Conservation (phyloP, 208 protist genomes). For the Leishmania gerbilli region DNA sequence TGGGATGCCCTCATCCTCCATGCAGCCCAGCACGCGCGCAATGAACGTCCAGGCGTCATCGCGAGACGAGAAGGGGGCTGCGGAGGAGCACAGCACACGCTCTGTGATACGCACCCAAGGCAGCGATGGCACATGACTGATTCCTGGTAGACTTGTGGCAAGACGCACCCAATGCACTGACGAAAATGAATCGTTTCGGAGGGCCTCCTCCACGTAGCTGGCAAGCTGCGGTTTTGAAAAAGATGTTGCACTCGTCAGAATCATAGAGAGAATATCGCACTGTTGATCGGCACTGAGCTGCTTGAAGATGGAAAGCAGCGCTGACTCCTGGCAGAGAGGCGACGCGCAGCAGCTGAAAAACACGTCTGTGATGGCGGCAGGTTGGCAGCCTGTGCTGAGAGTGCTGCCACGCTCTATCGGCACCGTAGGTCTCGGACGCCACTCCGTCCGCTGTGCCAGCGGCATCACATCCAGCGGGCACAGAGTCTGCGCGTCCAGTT, state of each 20-base stretch:
- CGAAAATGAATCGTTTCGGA: constrained; percentile 7
- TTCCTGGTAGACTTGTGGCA: neutral
- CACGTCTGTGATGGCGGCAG: constrained; percentile 15
- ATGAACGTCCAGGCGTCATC: constrained; percentile 22
- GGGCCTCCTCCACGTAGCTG: neutral
- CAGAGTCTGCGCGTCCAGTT: constrained; percentile 19
- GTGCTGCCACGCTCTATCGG: neutral
- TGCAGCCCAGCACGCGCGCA: neutral
- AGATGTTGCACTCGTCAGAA: neutral
- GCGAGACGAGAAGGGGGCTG: neutral
- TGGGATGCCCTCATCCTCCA: constrained; percentile 10
- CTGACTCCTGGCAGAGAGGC: constrained; percentile 11
- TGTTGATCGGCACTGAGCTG: constrained; percentile 29
- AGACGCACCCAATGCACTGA: constrained; percentile 16
- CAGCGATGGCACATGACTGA: neutral
- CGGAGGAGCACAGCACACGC: constrained; percentile 3
- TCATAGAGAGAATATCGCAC: constrained; percentile 6
- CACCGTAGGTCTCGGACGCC: neutral
- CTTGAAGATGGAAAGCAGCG: constrained; percentile 12
- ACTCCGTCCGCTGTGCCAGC: constrained; percentile 12
- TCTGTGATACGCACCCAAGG: constrained; percentile 8
- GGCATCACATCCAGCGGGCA: constrained; percentile 27
- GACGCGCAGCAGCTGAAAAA: constrained; percentile 32
- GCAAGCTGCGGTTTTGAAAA: neutral
- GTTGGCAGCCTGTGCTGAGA: neutral